Evolutionary conservation across 352 stramenopile species (phyloP), one percentile per base, ranked within the genome.

Genomic region (Phytophthora litchii): DNA sequence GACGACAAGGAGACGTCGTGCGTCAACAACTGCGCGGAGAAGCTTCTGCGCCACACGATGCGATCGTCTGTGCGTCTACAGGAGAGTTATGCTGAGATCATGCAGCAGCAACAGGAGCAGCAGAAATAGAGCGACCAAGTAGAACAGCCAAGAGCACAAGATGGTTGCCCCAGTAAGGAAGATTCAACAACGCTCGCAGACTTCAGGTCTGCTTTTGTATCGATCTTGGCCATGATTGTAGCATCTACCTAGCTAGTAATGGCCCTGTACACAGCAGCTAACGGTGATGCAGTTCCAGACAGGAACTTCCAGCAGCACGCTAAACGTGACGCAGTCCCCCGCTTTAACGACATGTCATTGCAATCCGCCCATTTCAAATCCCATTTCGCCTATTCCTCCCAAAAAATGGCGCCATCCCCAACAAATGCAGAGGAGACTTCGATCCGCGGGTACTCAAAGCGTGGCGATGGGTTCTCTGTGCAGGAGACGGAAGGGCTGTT

Each of bases 21-120:
- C 67, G 77, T 97, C 40, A 92, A 83, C 71, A 92, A 83, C 64
- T 97, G 89, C 70, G 84, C 86, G 45, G 88, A 96, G 59, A 97
- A 97, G 72, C 95, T 96, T 60, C 53, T 97, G 64, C 90, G 89
- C 72, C 85, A 96, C 78, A 95, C 86, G 25, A 95, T 96, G 85
- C 85, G 89, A 61, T 93, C 89, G 53, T 93, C 82, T 19, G 84
- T 95, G 52, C 87, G 89, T 54, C 76, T 96, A 44, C 83, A 93
- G 61, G 89, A 96, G 64, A 92, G 85, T 61, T 93, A 95, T 52
- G 78, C 85, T 32, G 85, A 94, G 47, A 92, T 92, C 58, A 92
- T 92, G 85, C 70, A 92, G 65, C 78, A 91, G 66, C 82, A 94
- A 65, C 67, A 94, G 60, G 64, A 88, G 21, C 70, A 88, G 51